Conservation (phyloP, 2,329 filamentous ascomycete genomes). For the Calonectria pteridis region DNA sequence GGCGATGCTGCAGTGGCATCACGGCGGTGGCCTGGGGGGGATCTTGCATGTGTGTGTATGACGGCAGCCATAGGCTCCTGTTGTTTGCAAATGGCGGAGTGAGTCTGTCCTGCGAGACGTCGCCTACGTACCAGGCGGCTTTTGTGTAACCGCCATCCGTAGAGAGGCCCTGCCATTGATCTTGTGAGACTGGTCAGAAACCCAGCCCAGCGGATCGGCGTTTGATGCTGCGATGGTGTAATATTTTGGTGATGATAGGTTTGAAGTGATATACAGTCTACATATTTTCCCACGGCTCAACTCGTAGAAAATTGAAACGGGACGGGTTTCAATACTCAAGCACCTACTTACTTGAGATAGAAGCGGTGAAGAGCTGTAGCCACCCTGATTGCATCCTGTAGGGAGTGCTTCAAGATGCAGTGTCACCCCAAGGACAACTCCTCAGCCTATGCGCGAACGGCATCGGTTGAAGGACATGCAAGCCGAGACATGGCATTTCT, state of each 20-base stretch:
- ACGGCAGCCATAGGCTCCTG: constrained; percentile 23
- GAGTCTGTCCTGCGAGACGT: constrained; percentile 34
- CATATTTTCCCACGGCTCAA: neutral
- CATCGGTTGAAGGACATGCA: neutral
- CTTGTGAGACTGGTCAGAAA: constrained; percentile 37
- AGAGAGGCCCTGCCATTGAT: constrained; percentile 37
- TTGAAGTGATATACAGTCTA: neutral
- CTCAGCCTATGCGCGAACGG: neutral
- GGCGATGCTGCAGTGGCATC: constrained; percentile 23
- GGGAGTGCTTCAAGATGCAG: neutral
- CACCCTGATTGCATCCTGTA: neutral
- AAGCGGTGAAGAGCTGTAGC: constrained; percentile 4
- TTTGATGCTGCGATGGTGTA: neutral
- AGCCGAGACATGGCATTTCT: constrained; percentile 9
- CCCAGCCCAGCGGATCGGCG: constrained; percentile 39
- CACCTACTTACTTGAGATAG: neutral
- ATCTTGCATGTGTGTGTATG: constrained; percentile 31
- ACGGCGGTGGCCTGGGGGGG: neutral
- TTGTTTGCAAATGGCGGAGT: neutral
- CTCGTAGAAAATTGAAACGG: neutral
- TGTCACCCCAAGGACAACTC: constrained; percentile 1
- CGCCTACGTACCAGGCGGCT: constrained; percentile 34
- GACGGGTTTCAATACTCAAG: no score
- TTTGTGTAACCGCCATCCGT: constrained; percentile 38
- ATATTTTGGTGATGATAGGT: neutral